A percentile compares a stretch with the other conserved stretches of the same genome.
Conservation (phyloP, 164 flowering plant genomes). For the Berberis thunbergii region DNA sequence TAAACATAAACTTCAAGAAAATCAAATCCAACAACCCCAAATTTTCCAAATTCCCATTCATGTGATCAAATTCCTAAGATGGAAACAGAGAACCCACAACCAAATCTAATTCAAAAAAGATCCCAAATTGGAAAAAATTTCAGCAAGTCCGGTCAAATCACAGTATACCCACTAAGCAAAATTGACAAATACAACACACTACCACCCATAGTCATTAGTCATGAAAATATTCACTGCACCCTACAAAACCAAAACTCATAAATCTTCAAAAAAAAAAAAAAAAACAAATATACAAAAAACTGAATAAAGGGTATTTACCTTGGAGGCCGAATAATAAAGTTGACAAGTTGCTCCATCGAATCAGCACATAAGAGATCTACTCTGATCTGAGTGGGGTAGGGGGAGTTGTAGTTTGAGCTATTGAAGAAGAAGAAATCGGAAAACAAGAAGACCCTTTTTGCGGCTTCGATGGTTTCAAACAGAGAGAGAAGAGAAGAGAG, state of each 20-base stretch:
- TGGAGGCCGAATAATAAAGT: slow-evolving; percentile 93
- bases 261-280: not conserved
- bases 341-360: slow-evolving; percentile 89
- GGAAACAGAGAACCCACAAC: not conserved
- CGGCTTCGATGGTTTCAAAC: too few relatives aligned
- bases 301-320: slow-evolving; percentile 32
- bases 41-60: too few relatives aligned
- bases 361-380: slow-evolving; percentile 4
- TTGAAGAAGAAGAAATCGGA: too few relatives aligned
- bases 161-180: not conserved
- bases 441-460: too few relatives aligned
- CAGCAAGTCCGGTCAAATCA: slow-evolving; percentile 1
- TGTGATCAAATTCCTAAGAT: too few relatives aligned
- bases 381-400: too few relatives aligned
- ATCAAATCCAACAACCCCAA: not conserved
- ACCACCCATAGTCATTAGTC: too few relatives aligned
- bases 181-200: not conserved
- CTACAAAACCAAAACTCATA: not conserved
- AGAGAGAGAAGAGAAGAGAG: too few relatives aligned
- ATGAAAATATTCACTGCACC: not conserved
- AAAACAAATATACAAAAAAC: not conserved
- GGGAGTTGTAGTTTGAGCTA: too few relatives aligned
- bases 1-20: not conserved
- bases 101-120: not conserved
- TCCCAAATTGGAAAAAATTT: not conserved